Percentiles rank a stretch among this genome's conserved stretches.
Conservation (phyloP, 768 basidiomycete genomes). For the Amanita muscaria region DNA sequence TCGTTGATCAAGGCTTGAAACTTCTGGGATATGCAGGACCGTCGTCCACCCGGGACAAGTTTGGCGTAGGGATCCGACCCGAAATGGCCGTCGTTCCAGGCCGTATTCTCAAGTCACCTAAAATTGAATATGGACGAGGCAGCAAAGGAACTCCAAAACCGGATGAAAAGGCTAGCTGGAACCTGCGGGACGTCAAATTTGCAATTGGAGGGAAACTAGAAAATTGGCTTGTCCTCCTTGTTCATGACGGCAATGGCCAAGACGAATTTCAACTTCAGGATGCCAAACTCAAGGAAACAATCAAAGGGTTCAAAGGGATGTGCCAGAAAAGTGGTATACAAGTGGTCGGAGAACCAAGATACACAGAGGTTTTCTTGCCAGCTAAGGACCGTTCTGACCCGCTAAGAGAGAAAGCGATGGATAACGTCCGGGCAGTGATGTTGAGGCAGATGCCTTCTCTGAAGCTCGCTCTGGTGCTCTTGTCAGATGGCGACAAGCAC, state of each 20-base stretch:
- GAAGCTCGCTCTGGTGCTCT: constrained; percentile 51
- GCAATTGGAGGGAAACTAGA: constrained; percentile 43
- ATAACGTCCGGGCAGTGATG: constrained; percentile 33
- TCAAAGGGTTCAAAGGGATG: constrained; percentile 52
- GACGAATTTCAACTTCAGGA: constrained; percentile 59
- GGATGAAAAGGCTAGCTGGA: constrained; percentile 67
- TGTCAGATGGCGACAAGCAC: constrained; percentile 64
- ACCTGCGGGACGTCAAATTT: constrained; percentile 60
- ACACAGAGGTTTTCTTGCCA: constrained; percentile 39
- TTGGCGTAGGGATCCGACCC: constrained; percentile 48
- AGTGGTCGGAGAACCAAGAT: constrained; percentile 31
- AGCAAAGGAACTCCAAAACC: constrained; percentile 22
- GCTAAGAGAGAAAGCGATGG: constrained; percentile 41
- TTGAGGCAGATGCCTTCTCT: constrained; percentile 37
- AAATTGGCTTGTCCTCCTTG: constrained; percentile 63
- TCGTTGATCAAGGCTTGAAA: constrained; percentile 52
- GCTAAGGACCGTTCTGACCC: constrained; percentile 44
- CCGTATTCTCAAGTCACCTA: constrained; percentile 56
- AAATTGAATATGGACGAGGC: constrained; percentile 50
- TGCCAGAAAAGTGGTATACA: constrained; percentile 57
- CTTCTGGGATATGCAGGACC: constrained; percentile 47
- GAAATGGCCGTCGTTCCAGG: constrained; percentile 68
- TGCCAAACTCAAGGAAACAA: constrained; percentile 34
- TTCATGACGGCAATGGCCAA: constrained; percentile 45
- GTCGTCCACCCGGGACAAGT: constrained; percentile 37